Base-by-base conservation (phyloP, 768 basidiomycete species). In the Neoboletus brunneissimus region DNA sequence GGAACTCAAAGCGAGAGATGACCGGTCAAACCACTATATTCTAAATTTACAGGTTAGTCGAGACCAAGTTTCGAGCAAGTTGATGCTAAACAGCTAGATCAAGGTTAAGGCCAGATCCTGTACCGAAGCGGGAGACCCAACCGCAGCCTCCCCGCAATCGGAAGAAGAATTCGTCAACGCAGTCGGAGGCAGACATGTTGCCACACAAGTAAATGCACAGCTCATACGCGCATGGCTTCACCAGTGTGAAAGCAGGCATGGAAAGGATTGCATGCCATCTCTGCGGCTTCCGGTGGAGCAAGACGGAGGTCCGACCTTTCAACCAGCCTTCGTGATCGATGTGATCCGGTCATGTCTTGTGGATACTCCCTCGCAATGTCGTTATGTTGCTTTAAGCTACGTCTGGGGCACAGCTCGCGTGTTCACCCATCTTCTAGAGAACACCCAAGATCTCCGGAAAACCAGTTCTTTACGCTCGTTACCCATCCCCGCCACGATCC, bases 321-420 rank as follows among this genome's bases (percentile, higher is more conserved):
- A 42, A 2, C 60, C 63, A 2, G 29, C 51, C 3, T 55, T 64
- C 18, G 51, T 64, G 9, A 11, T 64, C 3, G 63, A 64, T 6
- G 62, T 55, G 10, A 34, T 22, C 15, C 42, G 50, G 10, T 64
- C 49, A 1, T 61, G 63, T 50, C 44, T 64, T 11, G 59, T 65
- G 45, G 48, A 61, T 1, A 54, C 57, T 20, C 64, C 64, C 13
- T 23, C 53, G 11, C 48, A 10, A 23, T 68, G 56, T 37, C 67
- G 67, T 18, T 67, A 68, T 20, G 22, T 61, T 31, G 50, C 65
- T 34, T 44, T 67, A 16, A 66, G 64, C 50, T 67, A 67, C 37
- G 54, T 61, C 22, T 66, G 57, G 64, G 66, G 66, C 29, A 43
- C 8, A 20, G 25, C 34, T 5, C 16, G 34, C 0, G 54, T 63